These are phyloP conservation scores for Citrus cavaleriei DNA, from an alignment of 345 rosid genomes.

Conservation along the genomic window DNA sequence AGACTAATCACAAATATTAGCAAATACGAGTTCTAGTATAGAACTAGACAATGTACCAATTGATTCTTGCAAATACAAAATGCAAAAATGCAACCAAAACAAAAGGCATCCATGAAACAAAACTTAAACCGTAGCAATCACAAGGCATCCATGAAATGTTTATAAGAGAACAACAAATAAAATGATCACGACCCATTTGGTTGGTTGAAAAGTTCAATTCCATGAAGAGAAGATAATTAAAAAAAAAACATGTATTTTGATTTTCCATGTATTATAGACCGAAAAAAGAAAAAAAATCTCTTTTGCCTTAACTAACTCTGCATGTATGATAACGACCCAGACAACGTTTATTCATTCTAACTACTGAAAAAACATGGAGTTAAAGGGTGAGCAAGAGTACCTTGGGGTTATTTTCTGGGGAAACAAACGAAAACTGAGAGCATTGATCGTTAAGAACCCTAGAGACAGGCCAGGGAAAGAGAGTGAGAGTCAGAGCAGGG, in stretches of 20 bases:
- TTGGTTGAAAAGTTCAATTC: background rate
- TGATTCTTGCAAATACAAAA: background rate
- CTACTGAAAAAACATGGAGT: background rate
- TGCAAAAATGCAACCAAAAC: background rate
- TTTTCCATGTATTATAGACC: background rate
- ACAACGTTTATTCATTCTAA: background rate
- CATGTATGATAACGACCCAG: background rate
- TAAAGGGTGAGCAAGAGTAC: background rate
- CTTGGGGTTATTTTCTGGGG: slow-evolving; percentile 9
- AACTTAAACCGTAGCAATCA: background rate
- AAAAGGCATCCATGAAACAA: background rate
- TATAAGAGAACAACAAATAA: background rate
- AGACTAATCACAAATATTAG: background rate
- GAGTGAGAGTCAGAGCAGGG: background rate
- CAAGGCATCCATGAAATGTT: background rate
- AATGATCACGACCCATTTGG: background rate
- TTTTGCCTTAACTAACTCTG: background rate
- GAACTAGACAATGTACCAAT: background rate
- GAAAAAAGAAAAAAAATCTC: background rate
- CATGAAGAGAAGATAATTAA: background rate
- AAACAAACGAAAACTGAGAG: slow-evolving; percentile 8
- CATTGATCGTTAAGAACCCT: slow-evolving; percentile 4
- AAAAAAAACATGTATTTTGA: background rate
- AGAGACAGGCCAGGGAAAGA: background rate
- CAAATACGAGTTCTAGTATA: background rate